Evolutionary conservation across 768 basidiomycete species (phyloP).

Genomic region (Xerocomus potaroensis): DNA sequence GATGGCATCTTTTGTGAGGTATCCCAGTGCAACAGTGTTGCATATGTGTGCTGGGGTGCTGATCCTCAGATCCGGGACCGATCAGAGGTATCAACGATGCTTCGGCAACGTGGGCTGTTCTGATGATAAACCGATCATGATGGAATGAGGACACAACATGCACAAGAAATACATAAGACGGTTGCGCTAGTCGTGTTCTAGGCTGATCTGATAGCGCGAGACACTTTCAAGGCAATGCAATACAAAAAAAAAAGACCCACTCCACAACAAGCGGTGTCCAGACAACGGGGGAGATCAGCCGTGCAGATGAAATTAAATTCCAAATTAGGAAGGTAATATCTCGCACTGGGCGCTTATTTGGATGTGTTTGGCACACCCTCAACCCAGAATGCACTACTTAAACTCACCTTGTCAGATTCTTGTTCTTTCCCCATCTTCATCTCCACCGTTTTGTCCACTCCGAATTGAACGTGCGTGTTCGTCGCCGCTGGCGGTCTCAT

Average conservation of each 20-base stretch:
- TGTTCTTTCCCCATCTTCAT: constrained; percentile 22
- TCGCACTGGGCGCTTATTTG: constrained; percentile 19
- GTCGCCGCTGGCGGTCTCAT: not conserved
- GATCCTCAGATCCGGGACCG: constrained; percentile 2
- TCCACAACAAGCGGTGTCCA: constrained; percentile 13
- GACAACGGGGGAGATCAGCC: constrained; percentile 11
- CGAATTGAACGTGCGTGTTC: constrained; percentile 8
- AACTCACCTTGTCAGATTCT: constrained; percentile 9
- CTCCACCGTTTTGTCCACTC: constrained; percentile 5
- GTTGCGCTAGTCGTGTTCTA: constrained; percentile 6
- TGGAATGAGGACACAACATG: constrained; percentile 5
- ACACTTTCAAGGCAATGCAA: not conserved
- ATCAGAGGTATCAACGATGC: too few relatives aligned
- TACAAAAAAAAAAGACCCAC: constrained; percentile 11
- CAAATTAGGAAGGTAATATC: constrained; percentile 5
- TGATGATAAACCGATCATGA: too few relatives aligned
- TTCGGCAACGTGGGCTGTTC: not conserved
- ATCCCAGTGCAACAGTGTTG: too few relatives aligned
- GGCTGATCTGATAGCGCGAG: not conserved
- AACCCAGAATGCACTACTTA: constrained; percentile 31
- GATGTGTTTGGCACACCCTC: constrained; percentile 31
- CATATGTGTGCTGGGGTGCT: too few relatives aligned
- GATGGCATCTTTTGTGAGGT: too few relatives aligned
- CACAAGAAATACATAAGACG: constrained; percentile 7
- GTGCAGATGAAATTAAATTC: constrained; percentile 3